Percentiles rank a stretch among this genome's conserved stretches.
Evolutionary conservation across 495 filamentous ascomycete species (phyloP).

Genomic region (Aeminium ludgeri): DNA sequence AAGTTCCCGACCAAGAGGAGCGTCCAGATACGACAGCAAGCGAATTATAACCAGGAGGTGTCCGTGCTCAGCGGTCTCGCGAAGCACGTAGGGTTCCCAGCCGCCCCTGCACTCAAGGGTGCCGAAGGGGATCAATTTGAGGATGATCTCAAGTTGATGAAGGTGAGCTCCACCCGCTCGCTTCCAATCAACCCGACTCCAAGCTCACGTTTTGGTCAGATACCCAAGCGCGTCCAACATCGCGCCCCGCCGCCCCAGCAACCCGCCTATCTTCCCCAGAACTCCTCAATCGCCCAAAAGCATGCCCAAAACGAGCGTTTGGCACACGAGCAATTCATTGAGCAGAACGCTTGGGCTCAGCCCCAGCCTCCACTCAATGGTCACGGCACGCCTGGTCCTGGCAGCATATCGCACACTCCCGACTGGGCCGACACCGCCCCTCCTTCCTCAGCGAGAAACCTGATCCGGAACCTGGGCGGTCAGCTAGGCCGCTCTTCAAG

Average conservation of each 20-base stretch:
- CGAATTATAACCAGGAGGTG: conserved; percentile 85
- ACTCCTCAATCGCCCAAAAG: not conserved
- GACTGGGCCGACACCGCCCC: conserved; percentile 13
- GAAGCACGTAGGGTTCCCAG: conserved; percentile 89
- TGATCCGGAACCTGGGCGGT: conserved; percentile 9
- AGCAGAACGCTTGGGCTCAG: conserved; percentile 16
- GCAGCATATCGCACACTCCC: conserved; percentile 13
- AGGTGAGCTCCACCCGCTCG: conserved; percentile 40
- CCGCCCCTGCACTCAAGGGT: conserved; percentile 64
- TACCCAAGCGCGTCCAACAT: not conserved
- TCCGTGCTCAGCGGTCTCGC: conserved; percentile 78
- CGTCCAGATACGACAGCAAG: conserved; percentile 59
- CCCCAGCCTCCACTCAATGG: conserved; percentile 4
- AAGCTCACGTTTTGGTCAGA: not conserved
- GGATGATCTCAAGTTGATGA: conserved; percentile 77
- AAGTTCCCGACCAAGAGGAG: conserved; percentile 49
- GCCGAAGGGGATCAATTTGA: conserved; percentile 59
- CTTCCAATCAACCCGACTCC: not conserved
- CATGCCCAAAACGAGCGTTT: conserved; percentile 9
- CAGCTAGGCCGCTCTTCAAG: not conserved
- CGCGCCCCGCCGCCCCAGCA: conserved; percentile 1
- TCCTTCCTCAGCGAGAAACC: not conserved
- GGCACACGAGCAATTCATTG: conserved; percentile 16
- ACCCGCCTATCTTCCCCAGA: not conserved
- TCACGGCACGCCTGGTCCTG: conserved; percentile 3